phyloP scores from a whole-genome alignment of 2,329 filamentous ascomycete species.

The Fusarium lateritium region DNA sequence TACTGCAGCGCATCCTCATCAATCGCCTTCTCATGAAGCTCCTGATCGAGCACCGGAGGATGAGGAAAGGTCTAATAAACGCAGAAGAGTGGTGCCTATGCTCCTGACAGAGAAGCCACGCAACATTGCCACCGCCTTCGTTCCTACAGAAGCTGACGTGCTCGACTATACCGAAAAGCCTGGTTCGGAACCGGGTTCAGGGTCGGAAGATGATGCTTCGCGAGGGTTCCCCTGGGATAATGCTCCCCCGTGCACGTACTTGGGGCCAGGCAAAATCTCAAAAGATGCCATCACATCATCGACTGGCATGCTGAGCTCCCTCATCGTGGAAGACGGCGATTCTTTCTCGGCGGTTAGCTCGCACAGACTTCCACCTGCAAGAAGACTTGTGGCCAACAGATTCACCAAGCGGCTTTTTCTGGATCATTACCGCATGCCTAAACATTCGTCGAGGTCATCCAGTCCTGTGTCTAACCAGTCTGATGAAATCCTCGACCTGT shows the following conservation, averaged over 20 bases:
- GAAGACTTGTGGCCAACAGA: slow-evolving; percentile 60
- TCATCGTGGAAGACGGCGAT: slow-evolving; percentile 39
- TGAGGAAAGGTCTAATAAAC: slow-evolving; percentile 42
- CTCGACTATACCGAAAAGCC: slow-evolving; percentile 8
- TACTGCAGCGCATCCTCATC: background rate
- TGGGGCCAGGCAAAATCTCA: slow-evolving; percentile 55
- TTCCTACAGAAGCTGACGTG: slow-evolving; percentile 48
- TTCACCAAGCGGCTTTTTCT: slow-evolving; percentile 59
- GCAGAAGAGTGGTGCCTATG: slow-evolving; percentile 49
- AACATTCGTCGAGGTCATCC: slow-evolving; percentile 25
- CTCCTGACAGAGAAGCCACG: slow-evolving; percentile 43
- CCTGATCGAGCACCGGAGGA: slow-evolving; percentile 3
- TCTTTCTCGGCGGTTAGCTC: slow-evolving; percentile 49
- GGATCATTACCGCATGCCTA: slow-evolving; percentile 44
- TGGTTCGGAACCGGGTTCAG: background rate
- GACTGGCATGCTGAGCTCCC: slow-evolving; percentile 40
- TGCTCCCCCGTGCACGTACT: slow-evolving; percentile 50
- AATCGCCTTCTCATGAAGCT: background rate
- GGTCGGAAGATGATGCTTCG: background rate
- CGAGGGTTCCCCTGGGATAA: slow-evolving; percentile 43
- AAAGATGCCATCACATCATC: slow-evolving; percentile 44
- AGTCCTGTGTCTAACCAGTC: slow-evolving; percentile 20
- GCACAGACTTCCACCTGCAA: slow-evolving; percentile 58
- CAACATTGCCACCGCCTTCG: slow-evolving; percentile 33
- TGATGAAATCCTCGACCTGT: slow-evolving; percentile 26